A percentile compares a stretch with the other conserved stretches of the same genome.
These are phyloP conservation scores for Mycosphaerella sp. DNA, from an alignment of 2,329 filamentous ascomycete species.

Conservation along the genomic window DNA sequence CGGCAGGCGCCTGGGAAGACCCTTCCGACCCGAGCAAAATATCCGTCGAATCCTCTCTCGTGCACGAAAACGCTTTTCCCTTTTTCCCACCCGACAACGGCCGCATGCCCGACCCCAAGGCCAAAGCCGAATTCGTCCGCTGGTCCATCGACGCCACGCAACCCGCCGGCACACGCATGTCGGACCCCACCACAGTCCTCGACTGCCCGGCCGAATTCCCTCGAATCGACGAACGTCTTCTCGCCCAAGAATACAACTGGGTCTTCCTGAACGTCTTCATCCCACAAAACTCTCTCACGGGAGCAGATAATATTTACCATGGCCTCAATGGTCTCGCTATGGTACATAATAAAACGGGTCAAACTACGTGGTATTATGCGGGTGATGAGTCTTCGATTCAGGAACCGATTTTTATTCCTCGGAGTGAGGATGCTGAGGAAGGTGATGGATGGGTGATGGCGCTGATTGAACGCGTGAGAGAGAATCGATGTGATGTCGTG, in stretches of 20 bases:
- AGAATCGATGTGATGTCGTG: conserved; percentile 31
- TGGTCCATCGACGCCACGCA: conserved; percentile 38
- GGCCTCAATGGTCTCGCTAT: conserved; percentile 20
- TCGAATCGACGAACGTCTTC: conserved; percentile 41
- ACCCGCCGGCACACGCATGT: conserved; percentile 24
- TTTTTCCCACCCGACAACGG: conserved; percentile 38
- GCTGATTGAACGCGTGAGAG: conserved; percentile 33
- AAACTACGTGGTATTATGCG: conserved; percentile 33
- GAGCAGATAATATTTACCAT: conserved; percentile 30
- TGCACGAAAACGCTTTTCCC: conserved; percentile 41
- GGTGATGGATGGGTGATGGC: conserved; percentile 49
- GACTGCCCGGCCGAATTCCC: conserved; percentile 42
- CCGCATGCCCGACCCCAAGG: conserved; percentile 28
- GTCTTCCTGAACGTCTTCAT: conserved; percentile 40
- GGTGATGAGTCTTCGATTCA: conserved; percentile 43
- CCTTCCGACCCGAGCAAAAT: conserved; percentile 28
- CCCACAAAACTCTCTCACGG: conserved; percentile 25
- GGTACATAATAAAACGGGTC: conserved; percentile 21
- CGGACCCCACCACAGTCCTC: conserved; percentile 31
- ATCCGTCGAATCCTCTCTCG: conserved; percentile 35
- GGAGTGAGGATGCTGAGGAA: conserved; percentile 37
- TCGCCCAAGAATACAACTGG: conserved; percentile 36
- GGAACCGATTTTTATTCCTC: conserved; percentile 50
- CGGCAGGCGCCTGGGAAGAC: conserved; percentile 40
- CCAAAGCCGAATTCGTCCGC: conserved; percentile 40